These are phyloP conservation scores for Carallia pectinifolia DNA, from an alignment of 345 rosid species.

Conservation along the genomic window DNA sequence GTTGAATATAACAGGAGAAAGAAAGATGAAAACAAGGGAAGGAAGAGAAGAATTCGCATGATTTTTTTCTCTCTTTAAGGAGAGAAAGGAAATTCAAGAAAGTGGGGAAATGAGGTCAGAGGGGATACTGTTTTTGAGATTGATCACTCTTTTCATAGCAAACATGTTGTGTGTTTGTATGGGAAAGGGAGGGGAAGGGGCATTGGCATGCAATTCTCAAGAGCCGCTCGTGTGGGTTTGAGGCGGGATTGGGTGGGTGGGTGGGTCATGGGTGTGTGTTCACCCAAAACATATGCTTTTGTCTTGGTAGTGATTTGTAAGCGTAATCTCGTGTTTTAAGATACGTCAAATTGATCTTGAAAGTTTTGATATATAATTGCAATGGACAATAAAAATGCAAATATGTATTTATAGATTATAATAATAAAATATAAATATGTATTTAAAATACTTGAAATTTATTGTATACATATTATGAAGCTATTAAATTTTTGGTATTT, in stretches of 20 bases:
- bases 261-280: constrained; percentile 11
- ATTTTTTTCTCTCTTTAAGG: constrained; percentile 20
- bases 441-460: too few species aligned
- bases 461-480: too few species aligned
- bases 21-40: background rate
- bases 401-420: too few species aligned
- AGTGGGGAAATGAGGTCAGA: background rate
- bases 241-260: too few species aligned
- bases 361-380: too few species aligned
- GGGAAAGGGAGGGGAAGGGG: background rate
- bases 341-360: too few species aligned
- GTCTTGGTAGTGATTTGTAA: constrained; percentile 25
- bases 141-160: background rate
- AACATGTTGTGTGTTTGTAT: background rate
- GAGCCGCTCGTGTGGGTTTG: constrained; percentile 66
- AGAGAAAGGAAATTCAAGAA: background rate
- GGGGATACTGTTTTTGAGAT: background rate
- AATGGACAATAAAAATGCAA: too few species aligned
- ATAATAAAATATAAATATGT: too few species aligned
- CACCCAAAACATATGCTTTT: constrained; percentile 16
- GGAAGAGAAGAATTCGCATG: constrained; percentile 30
- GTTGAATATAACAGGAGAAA: background rate
- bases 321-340: background rate
- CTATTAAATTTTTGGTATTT: constrained; percentile 6
- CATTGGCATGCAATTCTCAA: constrained; percentile 31